These are phyloP conservation scores for Erodium moschatum DNA, from an alignment of 441 rosid genomes.

Conservation along the genomic window DNA sequence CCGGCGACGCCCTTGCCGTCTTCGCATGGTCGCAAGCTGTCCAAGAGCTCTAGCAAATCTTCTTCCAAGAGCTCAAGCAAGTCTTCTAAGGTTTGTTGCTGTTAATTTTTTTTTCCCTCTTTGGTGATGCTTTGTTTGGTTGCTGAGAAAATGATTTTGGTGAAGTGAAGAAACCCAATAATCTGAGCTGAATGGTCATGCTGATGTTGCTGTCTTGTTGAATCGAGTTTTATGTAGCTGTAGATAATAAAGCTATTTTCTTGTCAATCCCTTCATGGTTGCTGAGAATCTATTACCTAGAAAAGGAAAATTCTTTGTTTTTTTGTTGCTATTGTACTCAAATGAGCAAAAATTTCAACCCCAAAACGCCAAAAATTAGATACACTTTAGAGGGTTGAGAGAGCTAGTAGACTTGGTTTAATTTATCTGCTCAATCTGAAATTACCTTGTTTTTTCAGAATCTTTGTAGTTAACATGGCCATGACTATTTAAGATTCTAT, in stretches of 20 bases:
- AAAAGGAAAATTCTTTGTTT: conserved; percentile 3
- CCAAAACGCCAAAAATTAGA: background rate
- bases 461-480: background rate
- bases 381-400: background rate
- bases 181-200: background rate
- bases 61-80: too few species aligned
- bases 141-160: conserved; percentile 5
- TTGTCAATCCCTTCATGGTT: background rate
- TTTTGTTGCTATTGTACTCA: background rate
- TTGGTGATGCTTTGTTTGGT: conserved; percentile 3
- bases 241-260: background rate
- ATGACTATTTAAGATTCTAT: background rate
- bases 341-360: background rate
- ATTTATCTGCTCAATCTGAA: background rate
- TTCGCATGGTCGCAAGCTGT: too few species aligned
- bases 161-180: background rate
- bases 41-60: too few species aligned
- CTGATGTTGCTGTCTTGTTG: too few species aligned
- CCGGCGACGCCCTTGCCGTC: conserved; percentile 66
- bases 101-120: background rate
- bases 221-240: too few species aligned
- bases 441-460: background rate
- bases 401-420: too few species aligned
- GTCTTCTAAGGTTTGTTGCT: conserved; percentile 46
- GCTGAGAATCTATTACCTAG: background rate